These are phyloP conservation scores for Cryptosporidium baileyi DNA, from an alignment of 169 alveolate species.

Conservation along the genomic window DNA sequence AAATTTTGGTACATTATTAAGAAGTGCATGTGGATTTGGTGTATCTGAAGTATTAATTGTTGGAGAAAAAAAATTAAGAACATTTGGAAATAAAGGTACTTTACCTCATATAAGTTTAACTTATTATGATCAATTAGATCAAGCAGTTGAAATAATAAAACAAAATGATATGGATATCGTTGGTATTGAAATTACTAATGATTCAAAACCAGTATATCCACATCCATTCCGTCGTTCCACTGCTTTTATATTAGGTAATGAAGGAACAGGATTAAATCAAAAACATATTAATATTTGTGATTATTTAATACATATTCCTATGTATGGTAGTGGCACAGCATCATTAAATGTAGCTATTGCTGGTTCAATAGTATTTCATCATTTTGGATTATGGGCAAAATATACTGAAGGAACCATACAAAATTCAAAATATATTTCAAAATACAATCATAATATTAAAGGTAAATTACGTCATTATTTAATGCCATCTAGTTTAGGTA, in stretches of 20 bases:
- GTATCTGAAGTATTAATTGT: conserved; percentile 75
- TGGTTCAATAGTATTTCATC: conserved; percentile 87
- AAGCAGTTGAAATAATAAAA: conserved; percentile 70
- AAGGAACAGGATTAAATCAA: conserved; percentile 87
- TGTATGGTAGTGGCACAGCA: conserved; percentile 87
- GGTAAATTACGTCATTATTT: conserved; percentile 40
- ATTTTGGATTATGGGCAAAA: conserved; percentile 87
- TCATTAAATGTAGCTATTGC: conserved; percentile 90
- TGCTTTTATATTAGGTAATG: conserved; percentile 90
- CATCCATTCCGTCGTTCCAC: conserved; percentile 86
- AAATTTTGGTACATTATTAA: conserved; percentile 73
- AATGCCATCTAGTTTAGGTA: conserved; percentile 57
- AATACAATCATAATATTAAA: not conserved
- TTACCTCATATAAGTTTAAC: conserved; percentile 68
- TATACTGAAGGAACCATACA: conserved; percentile 55
- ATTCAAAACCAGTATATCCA: conserved; percentile 80
- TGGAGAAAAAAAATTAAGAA: conserved; percentile 70
- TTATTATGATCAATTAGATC: conserved; percentile 58
- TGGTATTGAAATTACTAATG: conserved; percentile 85
- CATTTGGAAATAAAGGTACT: conserved; percentile 78
- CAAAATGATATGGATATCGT: conserved; percentile 78
- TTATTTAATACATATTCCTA: conserved; percentile 86
- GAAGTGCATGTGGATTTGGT: conserved; percentile 76
- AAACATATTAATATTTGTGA: conserved; percentile 85
- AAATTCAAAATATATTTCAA: not conserved